Evolutionary conservation across 2,329 filamentous ascomycete genomes (phyloP).

Genomic region (Trichophyton simii): DNA sequence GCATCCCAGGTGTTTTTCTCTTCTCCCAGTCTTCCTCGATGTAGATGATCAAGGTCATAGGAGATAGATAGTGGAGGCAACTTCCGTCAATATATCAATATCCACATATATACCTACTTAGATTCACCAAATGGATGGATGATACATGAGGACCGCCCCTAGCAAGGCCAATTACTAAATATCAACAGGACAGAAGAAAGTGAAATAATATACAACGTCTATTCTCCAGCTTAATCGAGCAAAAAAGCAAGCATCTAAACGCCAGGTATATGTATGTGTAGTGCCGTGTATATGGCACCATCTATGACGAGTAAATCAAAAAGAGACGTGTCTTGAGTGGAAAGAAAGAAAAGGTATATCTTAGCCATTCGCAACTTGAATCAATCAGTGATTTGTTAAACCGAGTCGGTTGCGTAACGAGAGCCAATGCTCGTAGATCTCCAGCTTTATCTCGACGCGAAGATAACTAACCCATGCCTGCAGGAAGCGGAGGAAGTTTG

Average conservation of each 20-base stretch:
- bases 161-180: neutral
- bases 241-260: neutral
- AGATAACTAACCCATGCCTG: constrained; percentile 42
- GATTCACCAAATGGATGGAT: too few relatives aligned
- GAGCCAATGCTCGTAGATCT: constrained; percentile 46
- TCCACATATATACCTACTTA: too few relatives aligned
- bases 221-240: neutral
- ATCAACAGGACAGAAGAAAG: neutral
- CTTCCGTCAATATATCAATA: too few relatives aligned
- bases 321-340: neutral
- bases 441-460: constrained; percentile 46
- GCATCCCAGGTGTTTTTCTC: neutral
- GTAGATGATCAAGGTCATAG: too few relatives aligned
- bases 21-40: neutral
- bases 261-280: neutral
- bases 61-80: too few relatives aligned
- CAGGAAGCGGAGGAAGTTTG: constrained; percentile 41
- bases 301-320: neutral
- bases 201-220: neutral
- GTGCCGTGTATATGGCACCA: neutral
- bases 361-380: neutral
- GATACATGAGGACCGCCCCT: too few relatives aligned
- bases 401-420: constrained; percentile 40
- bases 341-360: neutral
- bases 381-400: constrained; percentile 17